A percentile compares a stretch with the other conserved stretches of the same genome.
phyloP scores from a whole-genome alignment of 805 yeast genomes.

The Jamesozyma jinghongensis region DNA sequence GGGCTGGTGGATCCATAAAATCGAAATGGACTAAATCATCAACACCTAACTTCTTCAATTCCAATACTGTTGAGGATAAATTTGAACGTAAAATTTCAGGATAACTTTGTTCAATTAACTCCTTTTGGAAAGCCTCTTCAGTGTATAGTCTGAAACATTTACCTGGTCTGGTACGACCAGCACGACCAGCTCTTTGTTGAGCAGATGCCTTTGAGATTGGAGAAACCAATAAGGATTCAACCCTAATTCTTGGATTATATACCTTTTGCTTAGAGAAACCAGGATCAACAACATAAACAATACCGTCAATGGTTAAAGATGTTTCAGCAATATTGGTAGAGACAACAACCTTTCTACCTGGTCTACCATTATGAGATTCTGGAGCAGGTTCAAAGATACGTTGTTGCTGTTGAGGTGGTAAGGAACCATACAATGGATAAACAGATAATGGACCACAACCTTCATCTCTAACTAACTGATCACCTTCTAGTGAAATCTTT shows the following conservation, averaged over 20 bases:
- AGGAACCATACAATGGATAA: conserved; percentile 90
- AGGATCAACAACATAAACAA: conserved; percentile 94
- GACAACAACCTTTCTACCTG: conserved; percentile 90
- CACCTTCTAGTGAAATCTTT: conserved; percentile 79
- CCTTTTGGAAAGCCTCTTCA: conserved; percentile 92
- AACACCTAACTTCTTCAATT: conserved; percentile 86
- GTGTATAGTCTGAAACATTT: conserved; percentile 94
- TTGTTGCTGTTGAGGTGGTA: conserved; percentile 94
- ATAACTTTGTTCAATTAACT: conserved; percentile 87
- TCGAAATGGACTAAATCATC: conserved; percentile 97
- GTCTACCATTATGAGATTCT: conserved; percentile 63
- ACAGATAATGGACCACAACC: conserved; percentile 83
- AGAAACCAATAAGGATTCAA: conserved; percentile 85
- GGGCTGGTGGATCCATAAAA: conserved; percentile 99
- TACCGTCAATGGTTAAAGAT: conserved; percentile 93
- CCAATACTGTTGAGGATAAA: conserved; percentile 83
- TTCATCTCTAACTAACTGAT: conserved; percentile 79
- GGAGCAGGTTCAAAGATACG: conserved; percentile 88
- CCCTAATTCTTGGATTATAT: conserved; percentile 92
- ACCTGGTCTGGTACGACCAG: conserved; percentile 98
- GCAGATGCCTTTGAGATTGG: conserved; percentile 97
- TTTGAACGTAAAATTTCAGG: conserved; percentile 93
- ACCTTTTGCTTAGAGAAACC: conserved; percentile 96
- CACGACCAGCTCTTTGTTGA: conserved; percentile 99
- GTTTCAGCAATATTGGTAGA: conserved; percentile 97